A percentile compares a stretch with the other conserved stretches of the same genome.
These are phyloP conservation scores for Macrolepiota dolichaula DNA, from an alignment of 768 basidiomycete species.

Conservation along the genomic window DNA sequence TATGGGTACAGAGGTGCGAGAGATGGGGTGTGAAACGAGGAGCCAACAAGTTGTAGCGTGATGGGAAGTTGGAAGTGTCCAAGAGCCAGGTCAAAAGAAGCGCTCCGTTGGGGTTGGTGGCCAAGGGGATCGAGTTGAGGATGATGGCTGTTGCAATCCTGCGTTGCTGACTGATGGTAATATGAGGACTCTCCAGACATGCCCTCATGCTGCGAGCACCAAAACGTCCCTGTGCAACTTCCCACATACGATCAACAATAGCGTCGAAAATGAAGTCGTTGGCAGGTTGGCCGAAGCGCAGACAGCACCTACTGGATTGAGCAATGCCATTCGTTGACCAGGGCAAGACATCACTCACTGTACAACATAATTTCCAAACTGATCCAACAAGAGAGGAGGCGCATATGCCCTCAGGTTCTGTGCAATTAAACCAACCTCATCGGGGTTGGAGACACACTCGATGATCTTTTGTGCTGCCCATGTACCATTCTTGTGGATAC, in stretches of 20 bases:
- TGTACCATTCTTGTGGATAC: conserved; percentile 98
- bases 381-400: conserved; percentile 91
- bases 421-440: conserved; percentile 82
- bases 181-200: conserved; percentile 88
- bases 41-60: conserved; percentile 91
- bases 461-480: conserved; percentile 99
- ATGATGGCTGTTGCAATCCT: conserved; percentile 93
- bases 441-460: conserved; percentile 84
- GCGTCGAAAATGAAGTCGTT: conserved; percentile 98
- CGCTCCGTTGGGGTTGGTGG: conserved; percentile 97
- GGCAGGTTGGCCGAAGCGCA: conserved; percentile 84
- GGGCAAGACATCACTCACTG: conserved; percentile 52
- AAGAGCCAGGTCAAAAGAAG: conserved; percentile 94
- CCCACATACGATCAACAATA: conserved; percentile 98
- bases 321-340: background rate
- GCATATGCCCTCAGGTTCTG: conserved; percentile 88
- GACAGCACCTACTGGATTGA: conserved; percentile 59
- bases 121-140: conserved; percentile 94
- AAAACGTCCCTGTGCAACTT: conserved; percentile 95
- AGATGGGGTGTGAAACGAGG: conserved; percentile 96
- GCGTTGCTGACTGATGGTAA: conserved; percentile 87
- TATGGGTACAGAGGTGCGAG: conserved; percentile 96
- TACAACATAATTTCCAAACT: conserved; percentile 91
- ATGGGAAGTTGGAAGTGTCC: conserved; percentile 91
- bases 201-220: conserved; percentile 98